Percentiles rank a stretch among this genome's conserved stretches.
Conservation (phyloP, 306 rosid species). For the Vicia faba region DNA sequence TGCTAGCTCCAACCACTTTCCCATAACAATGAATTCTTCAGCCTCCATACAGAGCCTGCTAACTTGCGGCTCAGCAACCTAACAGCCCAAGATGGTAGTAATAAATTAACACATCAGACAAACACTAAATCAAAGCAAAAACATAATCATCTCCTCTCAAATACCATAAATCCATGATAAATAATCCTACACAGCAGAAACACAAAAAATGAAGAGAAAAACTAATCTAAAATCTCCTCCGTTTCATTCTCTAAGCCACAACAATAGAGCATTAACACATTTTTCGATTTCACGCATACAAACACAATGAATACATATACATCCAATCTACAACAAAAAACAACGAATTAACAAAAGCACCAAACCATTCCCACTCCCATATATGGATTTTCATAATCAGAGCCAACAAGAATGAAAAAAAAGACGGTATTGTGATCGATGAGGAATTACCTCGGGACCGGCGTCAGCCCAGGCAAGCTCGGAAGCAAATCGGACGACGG, state of each 20-base stretch:
- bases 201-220: not conserved
- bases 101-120: conserved; percentile 10
- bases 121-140: conserved; percentile 8
- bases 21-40: conserved; percentile 62
- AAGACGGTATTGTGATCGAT: not conserved
- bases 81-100: conserved; percentile 29
- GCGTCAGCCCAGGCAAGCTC: conserved; percentile 98
- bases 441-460: conserved; percentile 67
- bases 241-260: conserved; percentile 11
- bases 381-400: not conserved
- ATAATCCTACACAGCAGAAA: not conserved
- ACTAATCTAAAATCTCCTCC: not conserved
- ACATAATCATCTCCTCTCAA: not conserved
- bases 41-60: conserved; percentile 78
- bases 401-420: not conserved
- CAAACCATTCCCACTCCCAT: not conserved
- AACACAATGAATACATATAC: not conserved
- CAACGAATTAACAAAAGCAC: not conserved
- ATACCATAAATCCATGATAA: conserved; percentile 16
- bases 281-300: not conserved
- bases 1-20: conserved; percentile 85
- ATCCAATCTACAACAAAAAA: not conserved
- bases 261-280: not conserved
- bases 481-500: conserved; percentile 76
- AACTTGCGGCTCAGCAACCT: conserved; percentile 90